Base-by-base conservation (phyloP, 139 green algal species). In the Gonium pectorale region DNA sequence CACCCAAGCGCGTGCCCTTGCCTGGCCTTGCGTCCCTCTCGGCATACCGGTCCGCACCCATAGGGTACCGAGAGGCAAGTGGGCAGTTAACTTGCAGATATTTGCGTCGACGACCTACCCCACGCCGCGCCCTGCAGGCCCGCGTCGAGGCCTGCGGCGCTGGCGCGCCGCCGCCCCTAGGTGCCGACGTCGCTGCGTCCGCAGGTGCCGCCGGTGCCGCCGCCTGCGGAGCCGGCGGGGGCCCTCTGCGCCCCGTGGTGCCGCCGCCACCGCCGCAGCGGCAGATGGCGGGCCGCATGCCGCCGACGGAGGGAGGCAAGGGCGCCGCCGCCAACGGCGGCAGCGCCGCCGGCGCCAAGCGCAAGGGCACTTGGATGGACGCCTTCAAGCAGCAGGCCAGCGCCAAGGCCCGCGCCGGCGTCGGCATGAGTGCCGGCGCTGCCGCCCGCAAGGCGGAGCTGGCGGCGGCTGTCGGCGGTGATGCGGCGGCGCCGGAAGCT, bases 321-420 rank as follows among this genome's bases (percentile, higher is more conserved):
- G 43, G 22, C 9, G 17, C 33, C 41, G 60, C 44, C 26, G 62
- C 78, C 7, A n/a, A 21, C 3, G 69, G 15, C 2, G 52, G 31
- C 19, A 59, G 38, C 3, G 49, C 51, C 19, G 49, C 51, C 19
- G 33, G 54, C 33, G 44, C 41, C 17, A 78, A 68, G 67, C 72
- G 67, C 41, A 90, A 86, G 63, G 37, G 54, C 52, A 90, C 78
- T 33, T 92, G 89, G 89, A 59, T 92, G 54, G 89, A 92, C 37
- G 44, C 78, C 7, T 51, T 84, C 62, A 68, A 86, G 67, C 51
- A 69, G 63, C 66, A 68, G 51, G 62, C 59, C 37, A 79, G 22
- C 33, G 78, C 44, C 44, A 74, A 84, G 44, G 67, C 64, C n/a
- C 73, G 79, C 64, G 64, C 64, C 35, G 33, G 44, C 5, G 63